Evolutionary conservation across 2,329 filamentous ascomycete species (phyloP), one percentile per base, ranked within the genome.

Genomic region (Aureobasidium sp.): DNA sequence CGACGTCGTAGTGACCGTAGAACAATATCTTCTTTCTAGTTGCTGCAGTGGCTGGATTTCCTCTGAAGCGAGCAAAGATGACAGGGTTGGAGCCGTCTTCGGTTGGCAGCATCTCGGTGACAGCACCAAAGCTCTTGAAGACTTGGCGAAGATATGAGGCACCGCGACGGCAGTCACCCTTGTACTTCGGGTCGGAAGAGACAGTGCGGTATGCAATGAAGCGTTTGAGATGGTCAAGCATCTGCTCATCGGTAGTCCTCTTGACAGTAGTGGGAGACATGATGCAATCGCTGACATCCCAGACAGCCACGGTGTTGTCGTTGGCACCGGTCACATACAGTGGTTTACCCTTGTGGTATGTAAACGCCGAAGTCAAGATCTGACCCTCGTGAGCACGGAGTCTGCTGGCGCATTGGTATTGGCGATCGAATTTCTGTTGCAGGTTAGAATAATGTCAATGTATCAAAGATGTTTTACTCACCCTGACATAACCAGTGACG

Each of bases 1-100:
- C 94, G 2, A 99, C 92, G 71, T 99, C 94, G 77, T 99, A 99
- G 72, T 99, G 94, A 0, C 95, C 94, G 70, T 99, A 99, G 72
- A 99, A 99, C 0, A 99, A 78, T 9, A 97, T 90, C 33, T 90
- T 91, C 76, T 94, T 96, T 19, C 90, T 83, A 29, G 84, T 79
- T 29, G 83, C 81, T 0, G 83, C 77, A 0, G 85, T 83, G 12
- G 85, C 81, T 64, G 82, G 85, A 73, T 86, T 94, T 4, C 88
- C 91, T 48, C 84, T 84, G 72, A 99, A 99, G 63, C 87, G 89
- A 44, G 94, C 94, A 67, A 89, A 88, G 0, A 99, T 91, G n/a
- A 99, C 87, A 0, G 94, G 94, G 70, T 97, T 97, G 68, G 90
- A 87, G 68, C 33, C 82, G 67, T 89, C 85, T 37, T 87, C 84